Evolutionary conservation across 208 protist genomes (phyloP).

Genomic region (Acanthamoeba culbertsoni): DNA sequence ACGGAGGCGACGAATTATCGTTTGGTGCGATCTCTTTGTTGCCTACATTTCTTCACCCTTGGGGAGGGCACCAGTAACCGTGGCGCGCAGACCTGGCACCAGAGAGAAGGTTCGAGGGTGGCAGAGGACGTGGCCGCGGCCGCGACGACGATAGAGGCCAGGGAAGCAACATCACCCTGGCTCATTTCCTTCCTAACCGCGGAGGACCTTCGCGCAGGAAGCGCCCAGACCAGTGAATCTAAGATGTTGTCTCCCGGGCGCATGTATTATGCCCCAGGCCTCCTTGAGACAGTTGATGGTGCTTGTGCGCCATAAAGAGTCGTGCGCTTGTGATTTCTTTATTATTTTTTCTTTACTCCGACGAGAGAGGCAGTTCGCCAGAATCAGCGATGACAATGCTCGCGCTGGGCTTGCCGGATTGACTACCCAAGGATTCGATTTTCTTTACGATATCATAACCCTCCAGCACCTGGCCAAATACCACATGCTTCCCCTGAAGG

Average conservation of each 20-base stretch:
- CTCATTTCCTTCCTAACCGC: not conserved
- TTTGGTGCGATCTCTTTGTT: too few species aligned
- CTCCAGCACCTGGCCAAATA: constrained; percentile 93
- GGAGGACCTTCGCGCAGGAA: not conserved
- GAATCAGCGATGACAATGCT: constrained; percentile 33
- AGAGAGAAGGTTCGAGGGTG: too few species aligned
- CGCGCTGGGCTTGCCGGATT: not conserved
- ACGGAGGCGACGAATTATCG: too few species aligned
- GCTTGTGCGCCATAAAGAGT: too few species aligned
- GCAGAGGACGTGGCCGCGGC: not conserved
- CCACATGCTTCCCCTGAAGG: constrained; percentile 89
- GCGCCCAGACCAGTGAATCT: not conserved
- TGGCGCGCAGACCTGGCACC: too few species aligned
- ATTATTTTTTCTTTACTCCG: too few species aligned
- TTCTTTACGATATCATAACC: constrained; percentile 59
- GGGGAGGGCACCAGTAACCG: too few species aligned
- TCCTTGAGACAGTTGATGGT: too few species aligned
- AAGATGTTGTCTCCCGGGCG: not conserved
- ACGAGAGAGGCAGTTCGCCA: constrained; percentile 2
- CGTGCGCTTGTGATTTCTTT: too few species aligned
- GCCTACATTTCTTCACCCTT: too few species aligned
- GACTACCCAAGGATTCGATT: constrained; percentile 61
- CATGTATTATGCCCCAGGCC: constrained; percentile 17
- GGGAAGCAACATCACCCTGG: not conserved
- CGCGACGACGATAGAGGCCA: not conserved